phyloP scores from a whole-genome alignment of 2,329 filamentous ascomycete species.

The Thielaviopsis ethacetica region DNA sequence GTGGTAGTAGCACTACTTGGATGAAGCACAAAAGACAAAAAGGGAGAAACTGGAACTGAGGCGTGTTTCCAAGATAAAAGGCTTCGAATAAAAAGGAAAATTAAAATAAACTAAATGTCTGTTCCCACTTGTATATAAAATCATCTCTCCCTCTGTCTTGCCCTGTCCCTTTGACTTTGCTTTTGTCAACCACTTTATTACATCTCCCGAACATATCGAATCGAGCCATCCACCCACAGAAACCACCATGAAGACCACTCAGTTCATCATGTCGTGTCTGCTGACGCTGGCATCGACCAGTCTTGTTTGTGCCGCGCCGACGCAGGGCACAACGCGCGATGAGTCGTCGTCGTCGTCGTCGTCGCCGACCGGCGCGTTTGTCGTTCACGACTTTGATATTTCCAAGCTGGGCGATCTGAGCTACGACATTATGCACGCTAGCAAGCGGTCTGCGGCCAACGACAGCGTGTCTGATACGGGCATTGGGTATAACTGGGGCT shows the following conservation, averaged over 20 bases:
- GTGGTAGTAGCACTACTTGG: no score
- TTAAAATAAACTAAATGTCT: no score
- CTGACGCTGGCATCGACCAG: not conserved
- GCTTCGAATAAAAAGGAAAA: no score
- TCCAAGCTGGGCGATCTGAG: not conserved
- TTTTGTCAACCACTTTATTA: no score
- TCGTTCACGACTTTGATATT: not conserved
- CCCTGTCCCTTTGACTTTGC: no score
- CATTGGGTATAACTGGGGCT: conserved; percentile 10
- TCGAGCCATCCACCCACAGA: no score
- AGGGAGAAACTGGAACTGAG: not conserved
- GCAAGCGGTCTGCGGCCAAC: not conserved
- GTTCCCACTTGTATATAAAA: no score
- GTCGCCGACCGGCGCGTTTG: not conserved
- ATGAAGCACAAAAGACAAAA: not conserved
- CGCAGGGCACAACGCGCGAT: not conserved
- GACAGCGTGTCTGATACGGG: not conserved
- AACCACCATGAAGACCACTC: not conserved
- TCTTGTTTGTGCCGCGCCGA: not conserved
- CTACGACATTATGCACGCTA: not conserved
- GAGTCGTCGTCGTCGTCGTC: no score
- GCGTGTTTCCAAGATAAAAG: no score
- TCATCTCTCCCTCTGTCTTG: no score
- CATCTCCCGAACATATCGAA: no score
- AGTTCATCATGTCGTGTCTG: not conserved